Base-by-base conservation (phyloP, 495 filamentous ascomycete species). In the Tuber indicum region DNA sequence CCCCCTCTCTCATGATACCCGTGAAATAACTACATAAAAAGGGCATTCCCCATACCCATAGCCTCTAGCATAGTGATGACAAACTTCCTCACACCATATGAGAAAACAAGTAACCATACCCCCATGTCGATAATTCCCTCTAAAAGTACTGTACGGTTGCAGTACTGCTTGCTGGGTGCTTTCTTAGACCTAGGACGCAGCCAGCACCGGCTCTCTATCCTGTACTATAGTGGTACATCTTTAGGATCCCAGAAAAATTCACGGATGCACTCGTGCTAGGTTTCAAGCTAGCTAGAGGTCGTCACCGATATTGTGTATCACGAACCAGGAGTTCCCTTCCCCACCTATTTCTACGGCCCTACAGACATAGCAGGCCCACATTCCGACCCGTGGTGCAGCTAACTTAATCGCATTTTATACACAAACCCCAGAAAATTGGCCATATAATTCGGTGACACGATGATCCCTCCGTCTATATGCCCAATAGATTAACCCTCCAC, bases 261-360 rank as follows among this genome's bases (percentile, higher is more conserved):
- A 62, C 81, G 75, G 72, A 88, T 32, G 32, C 32, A 32, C 32
- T 32, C 87, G 70, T 87, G 78, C n/a, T 76, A 80, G 36, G 85
- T 84, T 0, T 86, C 84, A 84, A 86, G 87, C 81, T 86, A 85
- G 23, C 87, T 76, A 14, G 81, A 66, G 83, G 85, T 36, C 84
- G 81, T 74, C 86, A 86, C 23, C 0, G 7, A 17, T 16, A 23
- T 49, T 49, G 75, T 87, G 84, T 3, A 85, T 82, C 19, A 86
- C 69, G 19, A 84, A 85, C 0, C 84, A 75, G 73, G 85, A 16
- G 10, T 12, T 42, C 69, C 76, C 49, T 88, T 86, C 78, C 92
- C 87, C 10, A 93, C 88, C 92, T 92, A 94, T 58, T 91, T 84
- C 36, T 10, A 90, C n/a, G 91, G 76, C 91, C 85, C 10, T 88